Percentiles rank a stretch among this genome's conserved stretches.
These are phyloP conservation scores for Mikania micrantha DNA, from an alignment of 129 eudicot genomes.

Conservation along the genomic window DNA sequence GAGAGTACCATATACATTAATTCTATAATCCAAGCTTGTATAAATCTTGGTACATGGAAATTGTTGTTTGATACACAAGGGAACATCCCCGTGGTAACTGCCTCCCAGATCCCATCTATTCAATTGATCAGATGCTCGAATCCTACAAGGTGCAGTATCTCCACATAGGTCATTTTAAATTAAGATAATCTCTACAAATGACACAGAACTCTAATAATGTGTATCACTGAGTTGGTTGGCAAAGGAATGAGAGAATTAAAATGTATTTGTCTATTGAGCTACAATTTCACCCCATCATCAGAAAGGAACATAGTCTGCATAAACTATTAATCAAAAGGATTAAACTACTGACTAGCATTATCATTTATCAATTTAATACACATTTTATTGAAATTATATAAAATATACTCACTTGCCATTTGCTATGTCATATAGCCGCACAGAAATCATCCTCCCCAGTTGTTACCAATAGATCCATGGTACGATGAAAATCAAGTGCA, in stretches of 20 bases:
- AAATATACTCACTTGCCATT: constrained; percentile 67
- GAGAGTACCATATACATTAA: no score
- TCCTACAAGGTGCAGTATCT: no score
- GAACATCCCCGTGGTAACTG: no score
- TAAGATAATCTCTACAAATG: neutral
- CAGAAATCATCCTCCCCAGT: constrained; percentile 89
- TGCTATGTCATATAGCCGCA: constrained; percentile 74
- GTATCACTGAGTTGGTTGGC: neutral
- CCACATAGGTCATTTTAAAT: neutral
- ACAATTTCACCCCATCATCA: neutral
- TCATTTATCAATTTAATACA: constrained; percentile 2
- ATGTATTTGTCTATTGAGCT: neutral
- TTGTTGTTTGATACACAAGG: no score
- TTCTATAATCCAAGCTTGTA: no score
- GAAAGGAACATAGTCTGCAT: neutral
- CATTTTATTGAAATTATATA: constrained; percentile 6
- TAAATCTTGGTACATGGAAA: no score
- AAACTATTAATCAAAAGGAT: neutral
- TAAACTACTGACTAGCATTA: neutral
- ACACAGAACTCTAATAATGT: neutral
- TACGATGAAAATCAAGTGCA: constrained; percentile 85
- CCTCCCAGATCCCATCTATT: no score
- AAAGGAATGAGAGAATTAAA: neutral
- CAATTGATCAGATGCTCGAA: no score
- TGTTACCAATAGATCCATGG: constrained; percentile 75